These are phyloP conservation scores for Pueraria montana DNA, from an alignment of 306 rosid species.

Conservation along the genomic window DNA sequence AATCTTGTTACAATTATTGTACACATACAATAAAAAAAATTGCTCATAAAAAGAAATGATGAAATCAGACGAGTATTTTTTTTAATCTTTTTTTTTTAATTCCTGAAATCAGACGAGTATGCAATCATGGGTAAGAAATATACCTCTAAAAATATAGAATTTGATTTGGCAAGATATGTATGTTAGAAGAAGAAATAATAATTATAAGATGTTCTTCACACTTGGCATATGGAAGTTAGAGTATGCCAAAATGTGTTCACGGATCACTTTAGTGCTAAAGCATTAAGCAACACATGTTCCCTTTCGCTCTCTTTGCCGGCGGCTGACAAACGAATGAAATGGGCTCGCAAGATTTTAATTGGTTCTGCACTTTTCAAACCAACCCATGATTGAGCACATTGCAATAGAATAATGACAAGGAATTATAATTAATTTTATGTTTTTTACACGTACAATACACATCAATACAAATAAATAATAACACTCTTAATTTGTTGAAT, in stretches of 20 bases:
- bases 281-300: neutral
- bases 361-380: neutral
- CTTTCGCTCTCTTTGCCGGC: slow-evolving; percentile 10
- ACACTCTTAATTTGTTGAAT: too few species aligned
- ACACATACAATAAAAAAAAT: too few species aligned
- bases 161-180: neutral
- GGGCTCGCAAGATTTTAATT: neutral
- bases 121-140: neutral
- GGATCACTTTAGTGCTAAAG: slow-evolving; percentile 3
- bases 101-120: neutral
- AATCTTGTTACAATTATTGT: too few species aligned
- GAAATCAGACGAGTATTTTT: neutral
- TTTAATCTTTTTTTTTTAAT: too few species aligned
- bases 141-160: neutral
- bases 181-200: neutral
- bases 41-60: neutral
- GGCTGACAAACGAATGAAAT: neutral
- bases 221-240: neutral
- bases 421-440: neutral
- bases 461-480: too few species aligned
- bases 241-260: slow-evolving; percentile 39
- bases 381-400: neutral
- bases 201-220: neutral
- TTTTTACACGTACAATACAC: too few species aligned
- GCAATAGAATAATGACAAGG: neutral